These are phyloP conservation scores for Phytophthora cajani DNA, from an alignment of 352 stramenopile species.

Conservation along the genomic window DNA sequence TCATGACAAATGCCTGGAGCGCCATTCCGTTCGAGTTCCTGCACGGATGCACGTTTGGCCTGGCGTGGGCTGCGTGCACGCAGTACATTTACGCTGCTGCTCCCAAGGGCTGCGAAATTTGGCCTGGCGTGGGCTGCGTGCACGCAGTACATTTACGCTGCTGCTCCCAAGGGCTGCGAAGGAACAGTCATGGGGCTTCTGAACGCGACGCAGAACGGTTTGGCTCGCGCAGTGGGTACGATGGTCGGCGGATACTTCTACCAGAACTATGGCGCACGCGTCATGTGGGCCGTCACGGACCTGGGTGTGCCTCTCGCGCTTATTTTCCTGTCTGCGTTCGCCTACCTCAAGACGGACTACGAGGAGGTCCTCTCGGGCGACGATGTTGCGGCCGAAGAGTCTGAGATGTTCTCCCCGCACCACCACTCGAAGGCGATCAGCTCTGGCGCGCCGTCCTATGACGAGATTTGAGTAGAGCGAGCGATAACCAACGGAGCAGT, in stretches of 20 bases:
- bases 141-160: slow-evolving; percentile 65
- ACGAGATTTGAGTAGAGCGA: slow-evolving; percentile 32
- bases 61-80: slow-evolving; percentile 61
- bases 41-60: slow-evolving; percentile 58
- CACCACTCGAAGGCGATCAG: slow-evolving; percentile 45
- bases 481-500: slow-evolving; percentile 9
- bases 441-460: slow-evolving; percentile 35
- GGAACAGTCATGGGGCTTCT: slow-evolving; percentile 65
- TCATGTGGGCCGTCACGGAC: slow-evolving; percentile 65
- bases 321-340: slow-evolving; percentile 52
- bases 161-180: slow-evolving; percentile 49
- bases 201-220: slow-evolving; percentile 63
- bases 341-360: slow-evolving; percentile 49
- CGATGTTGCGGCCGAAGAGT: slow-evolving; percentile 44
- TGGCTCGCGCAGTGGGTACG: slow-evolving; percentile 56
- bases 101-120: slow-evolving; percentile 50
- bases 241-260: slow-evolving; percentile 69
- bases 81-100: slow-evolving; percentile 62
- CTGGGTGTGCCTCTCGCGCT: slow-evolving; percentile 60
- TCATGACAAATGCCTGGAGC: slow-evolving; percentile 68
- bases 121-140: slow-evolving; percentile 58
- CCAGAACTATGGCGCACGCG: slow-evolving; percentile 54
- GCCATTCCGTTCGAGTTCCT: slow-evolving; percentile 68
- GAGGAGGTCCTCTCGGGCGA: slow-evolving; percentile 29
- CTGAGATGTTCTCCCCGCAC: slow-evolving; percentile 68